A percentile compares a stretch with the other conserved stretches of the same genome.
phyloP scores from a whole-genome alignment of 495 filamentous ascomycete genomes.

The Astrothelium subdiscretum region DNA sequence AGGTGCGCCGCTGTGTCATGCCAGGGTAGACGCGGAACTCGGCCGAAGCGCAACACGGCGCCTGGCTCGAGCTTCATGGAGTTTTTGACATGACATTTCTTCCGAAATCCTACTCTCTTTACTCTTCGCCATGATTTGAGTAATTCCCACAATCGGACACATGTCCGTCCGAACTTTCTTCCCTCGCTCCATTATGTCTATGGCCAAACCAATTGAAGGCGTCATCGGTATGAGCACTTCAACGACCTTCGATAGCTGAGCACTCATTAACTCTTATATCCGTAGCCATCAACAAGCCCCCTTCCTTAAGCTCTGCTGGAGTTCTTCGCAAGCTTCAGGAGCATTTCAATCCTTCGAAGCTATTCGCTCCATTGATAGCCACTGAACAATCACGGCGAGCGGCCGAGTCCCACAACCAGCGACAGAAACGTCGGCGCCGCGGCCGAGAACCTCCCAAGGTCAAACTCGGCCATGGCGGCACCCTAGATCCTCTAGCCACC shows the following conservation, averaged over 20 bases:
- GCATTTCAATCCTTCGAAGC: conserved; percentile 65
- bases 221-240: conserved; percentile 21
- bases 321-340: conserved; percentile 73
- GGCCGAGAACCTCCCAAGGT: conserved; percentile 50
- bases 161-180: not conserved
- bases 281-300: conserved; percentile 83
- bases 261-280: not conserved
- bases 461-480: conserved; percentile 95
- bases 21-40: not conserved
- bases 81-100: not conserved
- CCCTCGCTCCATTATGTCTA: not conserved
- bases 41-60: not conserved
- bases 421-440: conserved; percentile 37
- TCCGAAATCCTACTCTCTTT: not conserved
- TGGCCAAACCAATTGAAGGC: conserved; percentile 9
- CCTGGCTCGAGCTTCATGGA: not conserved
- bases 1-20: not conserved
- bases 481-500: conserved; percentile 85
- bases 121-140: not conserved
- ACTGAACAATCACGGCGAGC: conserved; percentile 40
- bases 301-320: conserved; percentile 71
- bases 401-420: conserved; percentile 33
- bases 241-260: conserved; percentile 3
- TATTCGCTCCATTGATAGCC: conserved; percentile 64
- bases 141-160: not conserved